These are phyloP conservation scores for Knoxia roxburghii DNA, from an alignment of 257 asterid genomes.

Conservation along the genomic window DNA sequence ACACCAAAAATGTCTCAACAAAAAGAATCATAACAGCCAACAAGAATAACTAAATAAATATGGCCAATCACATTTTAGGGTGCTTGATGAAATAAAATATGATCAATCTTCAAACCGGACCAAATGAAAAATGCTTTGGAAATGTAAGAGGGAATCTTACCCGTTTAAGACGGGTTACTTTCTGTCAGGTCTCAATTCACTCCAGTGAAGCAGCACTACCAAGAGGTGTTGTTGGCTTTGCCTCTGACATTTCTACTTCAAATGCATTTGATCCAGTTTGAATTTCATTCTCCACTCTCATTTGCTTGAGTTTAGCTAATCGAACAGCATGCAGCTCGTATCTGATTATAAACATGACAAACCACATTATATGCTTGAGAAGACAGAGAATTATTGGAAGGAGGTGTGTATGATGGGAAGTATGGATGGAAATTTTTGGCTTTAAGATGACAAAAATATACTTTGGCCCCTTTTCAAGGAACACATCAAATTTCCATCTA, in stretches of 20 bases:
- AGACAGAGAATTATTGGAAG: neutral
- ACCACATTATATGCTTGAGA: neutral
- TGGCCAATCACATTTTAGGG: neutral
- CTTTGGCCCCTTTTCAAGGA: neutral
- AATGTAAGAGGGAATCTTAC: slow-evolving; percentile 17
- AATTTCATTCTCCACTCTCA: slow-evolving; percentile 37
- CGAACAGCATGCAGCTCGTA: slow-evolving; percentile 71
- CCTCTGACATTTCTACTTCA: slow-evolving; percentile 93
- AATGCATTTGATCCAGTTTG: slow-evolving; percentile 31
- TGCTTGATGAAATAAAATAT: neutral
- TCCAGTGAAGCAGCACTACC: slow-evolving; percentile 33
- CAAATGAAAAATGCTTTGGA: neutral
- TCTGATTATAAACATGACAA: slow-evolving; percentile 39
- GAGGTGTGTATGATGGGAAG: neutral
- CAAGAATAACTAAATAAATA: neutral
- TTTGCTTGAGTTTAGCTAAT: slow-evolving; percentile 51
- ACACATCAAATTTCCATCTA: neutral
- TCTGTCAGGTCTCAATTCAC: slow-evolving; percentile 21
- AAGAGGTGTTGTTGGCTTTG: slow-evolving; percentile 34
- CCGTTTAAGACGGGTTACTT: slow-evolving; percentile 25
- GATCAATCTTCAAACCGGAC: neutral
- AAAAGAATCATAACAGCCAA: neutral
- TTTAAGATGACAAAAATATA: neutral
- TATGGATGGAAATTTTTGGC: neutral
- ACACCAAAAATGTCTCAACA: neutral